Evolutionary conservation across 768 basidiomycete species (phyloP).

Genomic region (Naganishia friedmannii): DNA sequence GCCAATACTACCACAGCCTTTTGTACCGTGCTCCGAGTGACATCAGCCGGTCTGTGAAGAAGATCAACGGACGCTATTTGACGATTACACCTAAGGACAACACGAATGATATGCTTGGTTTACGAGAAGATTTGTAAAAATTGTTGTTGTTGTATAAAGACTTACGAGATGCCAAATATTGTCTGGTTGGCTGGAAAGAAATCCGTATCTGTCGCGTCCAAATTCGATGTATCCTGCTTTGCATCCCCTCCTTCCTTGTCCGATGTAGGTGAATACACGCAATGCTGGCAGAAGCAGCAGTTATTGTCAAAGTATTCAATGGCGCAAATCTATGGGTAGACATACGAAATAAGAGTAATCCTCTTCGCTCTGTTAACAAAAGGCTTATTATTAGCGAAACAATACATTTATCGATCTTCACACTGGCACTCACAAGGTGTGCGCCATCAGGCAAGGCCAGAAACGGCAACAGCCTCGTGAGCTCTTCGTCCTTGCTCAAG

Average conservation of each 20-base stretch:
- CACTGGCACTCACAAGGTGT: slow-evolving; percentile 66
- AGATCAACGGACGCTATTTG: slow-evolving; percentile 81
- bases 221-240: slow-evolving; percentile 30
- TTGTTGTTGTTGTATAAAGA: slow-evolving; percentile 19
- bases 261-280: slow-evolving; percentile 41
- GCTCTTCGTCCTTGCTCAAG: slow-evolving; percentile 67
- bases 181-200: slow-evolving; percentile 57
- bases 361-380: slow-evolving; percentile 64
- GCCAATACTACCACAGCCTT: slow-evolving; percentile 95
- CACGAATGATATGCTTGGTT: not conserved
- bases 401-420: not conserved
- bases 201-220: not conserved
- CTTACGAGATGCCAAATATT: slow-evolving; percentile 92
- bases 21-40: slow-evolving; percentile 93
- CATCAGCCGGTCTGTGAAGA: slow-evolving; percentile 69
- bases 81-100: slow-evolving; percentile 76
- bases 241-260: slow-evolving; percentile 24
- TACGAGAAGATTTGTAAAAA: too few relatives aligned
- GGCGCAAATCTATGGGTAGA: not conserved
- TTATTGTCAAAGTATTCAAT: not conserved
- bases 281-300: slow-evolving; percentile 39
- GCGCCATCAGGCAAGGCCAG: slow-evolving; percentile 96
- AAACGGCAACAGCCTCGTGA: slow-evolving; percentile 83
- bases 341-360: slow-evolving; percentile 87
- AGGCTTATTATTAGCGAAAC: not conserved